These are phyloP conservation scores for Aaosphaeria pasadenensis DNA, from an alignment of 2,329 filamentous ascomycete genomes.

Conservation along the genomic window DNA sequence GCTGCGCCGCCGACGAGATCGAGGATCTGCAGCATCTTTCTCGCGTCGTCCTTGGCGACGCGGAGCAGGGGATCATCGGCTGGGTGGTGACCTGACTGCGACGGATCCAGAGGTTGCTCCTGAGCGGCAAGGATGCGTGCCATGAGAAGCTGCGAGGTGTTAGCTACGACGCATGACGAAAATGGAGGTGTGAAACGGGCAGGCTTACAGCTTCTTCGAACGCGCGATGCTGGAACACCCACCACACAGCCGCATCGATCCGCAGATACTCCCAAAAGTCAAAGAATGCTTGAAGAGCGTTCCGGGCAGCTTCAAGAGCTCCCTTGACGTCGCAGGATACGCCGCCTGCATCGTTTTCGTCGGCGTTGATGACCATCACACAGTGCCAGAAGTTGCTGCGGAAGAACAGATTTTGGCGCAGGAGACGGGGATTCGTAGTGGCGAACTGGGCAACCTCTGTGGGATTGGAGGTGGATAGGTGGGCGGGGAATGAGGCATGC, in stretches of 20 bases:
- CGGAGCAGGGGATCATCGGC: constrained; percentile 31
- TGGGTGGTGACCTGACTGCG: constrained; percentile 20
- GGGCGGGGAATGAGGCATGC: constrained; percentile 68
- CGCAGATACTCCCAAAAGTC: constrained; percentile 67
- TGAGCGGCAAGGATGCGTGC: constrained; percentile 37
- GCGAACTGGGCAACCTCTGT: constrained; percentile 58
- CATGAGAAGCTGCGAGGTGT: constrained; percentile 32
- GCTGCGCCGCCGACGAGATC: constrained; percentile 41
- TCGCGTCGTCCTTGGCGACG: constrained; percentile 43
- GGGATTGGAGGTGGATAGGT: constrained; percentile 67
- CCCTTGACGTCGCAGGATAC: constrained; percentile 59
- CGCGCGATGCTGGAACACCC: constrained; percentile 78
- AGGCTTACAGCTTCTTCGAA: constrained; percentile 72
- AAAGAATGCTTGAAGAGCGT: constrained; percentile 73
- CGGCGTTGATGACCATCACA: constrained; percentile 74
- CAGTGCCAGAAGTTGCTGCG: constrained; percentile 84
- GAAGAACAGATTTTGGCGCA: constrained; percentile 73
- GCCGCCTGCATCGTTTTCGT: constrained; percentile 58
- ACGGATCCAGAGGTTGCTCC: constrained; percentile 27
- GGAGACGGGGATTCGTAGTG: constrained; percentile 61
- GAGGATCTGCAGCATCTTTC: constrained; percentile 45
- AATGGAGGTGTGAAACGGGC: neutral
- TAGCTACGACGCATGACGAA: neutral
- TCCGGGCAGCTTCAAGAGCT: constrained; percentile 72
- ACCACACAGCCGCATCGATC: constrained; percentile 74